These are phyloP conservation scores for Kalaharituber pfeilii DNA, from an alignment of 2,329 filamentous ascomycete genomes.

Conservation along the genomic window DNA sequence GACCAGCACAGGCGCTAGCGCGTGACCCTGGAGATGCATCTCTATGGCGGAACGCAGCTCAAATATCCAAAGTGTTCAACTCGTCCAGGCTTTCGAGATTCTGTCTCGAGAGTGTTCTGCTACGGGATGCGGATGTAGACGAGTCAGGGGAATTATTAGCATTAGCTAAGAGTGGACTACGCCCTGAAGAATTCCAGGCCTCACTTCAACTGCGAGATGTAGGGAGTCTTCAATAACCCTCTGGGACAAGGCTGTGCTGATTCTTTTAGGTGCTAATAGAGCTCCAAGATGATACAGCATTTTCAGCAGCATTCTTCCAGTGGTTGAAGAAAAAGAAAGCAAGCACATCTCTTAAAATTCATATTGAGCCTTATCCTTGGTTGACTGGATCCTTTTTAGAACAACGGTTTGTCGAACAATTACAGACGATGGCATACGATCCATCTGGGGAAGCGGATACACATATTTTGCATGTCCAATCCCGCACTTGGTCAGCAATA, in stretches of 20 bases:
- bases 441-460: constrained; percentile 3
- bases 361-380: constrained; percentile 18
- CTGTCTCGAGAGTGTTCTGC: constrained; percentile 19
- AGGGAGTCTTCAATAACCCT: neutral
- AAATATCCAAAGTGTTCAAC: constrained; percentile 19
- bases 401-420: neutral
- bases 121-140: neutral
- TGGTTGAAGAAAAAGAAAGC: constrained; percentile 12
- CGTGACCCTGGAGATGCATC: constrained; percentile 20
- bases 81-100: constrained; percentile 21
- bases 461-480: constrained; percentile 3
- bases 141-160: constrained; percentile 8
- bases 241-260: neutral
- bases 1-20: constrained; percentile 13
- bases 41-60: constrained; percentile 22
- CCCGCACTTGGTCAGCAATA: constrained; percentile 15
- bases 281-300: constrained; percentile 11
- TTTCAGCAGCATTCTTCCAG: constrained; percentile 7
- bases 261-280: constrained; percentile 10
- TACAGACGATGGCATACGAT: neutral
- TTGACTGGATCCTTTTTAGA: neutral
- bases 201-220: constrained; percentile 18
- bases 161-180: constrained; percentile 13
- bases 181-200: constrained; percentile 21
- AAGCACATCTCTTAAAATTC: constrained; percentile 10